Base-by-base conservation (phyloP, 257 asterid species). In the Solanum chmielewskii region DNA sequence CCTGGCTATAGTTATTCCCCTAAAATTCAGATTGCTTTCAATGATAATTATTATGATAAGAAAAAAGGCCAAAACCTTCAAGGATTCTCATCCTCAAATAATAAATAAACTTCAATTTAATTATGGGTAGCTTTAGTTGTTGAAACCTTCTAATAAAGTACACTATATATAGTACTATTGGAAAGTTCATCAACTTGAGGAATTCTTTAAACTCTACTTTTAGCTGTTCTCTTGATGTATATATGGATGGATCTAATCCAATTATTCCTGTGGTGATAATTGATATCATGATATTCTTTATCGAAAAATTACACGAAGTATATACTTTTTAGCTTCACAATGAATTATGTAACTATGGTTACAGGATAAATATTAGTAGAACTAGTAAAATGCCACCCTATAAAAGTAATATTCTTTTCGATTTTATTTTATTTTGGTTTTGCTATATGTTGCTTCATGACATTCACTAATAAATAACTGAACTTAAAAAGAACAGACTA, bases 1-100 rank as follows among this genome's bases (percentile, higher is more conserved):
- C 52, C 39, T 83, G 86, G 74, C 86, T 60, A 59, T 59, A 83
- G 15, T 60, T 83, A 39, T 83, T 83, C 75, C 73, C 59, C 75
- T 83, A 16, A 64, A 64, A 83, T n/a, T 56, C n/a, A 59, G 25
- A 59, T 64, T 56, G 56, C 62, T 83, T 83, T 56, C 71, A 83
- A 25, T 83, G 76, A 52, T 52, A 83, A 20, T 83, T 83, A 56
- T 83, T 56, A 33, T 56, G 73, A 31, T 62, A 83, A 11, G 49
- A 29, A 85, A 85, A 73, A 74, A 37, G 81, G 81, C 52, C 52
- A 74, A 37, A 25, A 21, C 82, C 49, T 66, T 33, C 20, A 15
- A 68, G 11, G 18, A 47, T 47, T 29, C 29, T 80, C 85, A 18
- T 47, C 68, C 68, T 80, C 68, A 80, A 80, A 80, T 4, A 18